Percentiles rank a stretch among this genome's conserved stretches.
phyloP scores from a whole-genome alignment of 1,284 basidiomycete species.

The Cryptococcus wingfieldii region DNA sequence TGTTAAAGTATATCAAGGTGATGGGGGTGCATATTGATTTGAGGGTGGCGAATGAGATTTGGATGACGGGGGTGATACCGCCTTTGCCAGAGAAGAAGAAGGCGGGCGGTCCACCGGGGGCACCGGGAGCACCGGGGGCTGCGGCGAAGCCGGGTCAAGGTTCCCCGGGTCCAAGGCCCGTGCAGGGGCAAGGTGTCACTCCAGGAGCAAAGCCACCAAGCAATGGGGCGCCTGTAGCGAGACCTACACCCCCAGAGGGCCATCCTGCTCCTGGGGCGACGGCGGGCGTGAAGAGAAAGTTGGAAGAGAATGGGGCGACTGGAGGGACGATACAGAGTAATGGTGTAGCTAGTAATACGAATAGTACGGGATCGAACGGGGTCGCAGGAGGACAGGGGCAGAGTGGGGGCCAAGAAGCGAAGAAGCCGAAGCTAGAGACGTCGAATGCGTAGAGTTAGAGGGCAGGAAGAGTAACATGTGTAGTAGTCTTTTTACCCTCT shows the following conservation, averaged over 20 bases:
- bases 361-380: not conserved
- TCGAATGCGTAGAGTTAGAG: conserved; percentile 4
- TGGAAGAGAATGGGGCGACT: conserved; percentile 14
- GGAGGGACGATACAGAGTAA: not conserved
- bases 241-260: not conserved
- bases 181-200: not conserved
- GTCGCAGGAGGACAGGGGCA: not conserved
- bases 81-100: conserved; percentile 21
- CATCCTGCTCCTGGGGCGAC: not conserved
- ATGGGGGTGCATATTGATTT: conserved; percentile 45
- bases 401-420: conserved; percentile 16
- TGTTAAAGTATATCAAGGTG: conserved; percentile 42
- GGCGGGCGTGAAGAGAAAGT: conserved; percentile 22
- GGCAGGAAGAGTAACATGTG: not conserved
- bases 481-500: not conserved
- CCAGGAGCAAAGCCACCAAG: not conserved
- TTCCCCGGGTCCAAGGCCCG: not conserved
- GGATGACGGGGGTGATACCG: conserved; percentile 43
- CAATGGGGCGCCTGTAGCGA: not conserved
- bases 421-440: conserved; percentile 28
- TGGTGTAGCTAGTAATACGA: not conserved
- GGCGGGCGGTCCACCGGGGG: not conserved
- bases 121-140: not conserved
- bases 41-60: conserved; percentile 39
- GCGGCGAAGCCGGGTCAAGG: not conserved